Conservation (phyloP, 2,329 filamentous ascomycete species). For the Microsporum ferrugineum region DNA sequence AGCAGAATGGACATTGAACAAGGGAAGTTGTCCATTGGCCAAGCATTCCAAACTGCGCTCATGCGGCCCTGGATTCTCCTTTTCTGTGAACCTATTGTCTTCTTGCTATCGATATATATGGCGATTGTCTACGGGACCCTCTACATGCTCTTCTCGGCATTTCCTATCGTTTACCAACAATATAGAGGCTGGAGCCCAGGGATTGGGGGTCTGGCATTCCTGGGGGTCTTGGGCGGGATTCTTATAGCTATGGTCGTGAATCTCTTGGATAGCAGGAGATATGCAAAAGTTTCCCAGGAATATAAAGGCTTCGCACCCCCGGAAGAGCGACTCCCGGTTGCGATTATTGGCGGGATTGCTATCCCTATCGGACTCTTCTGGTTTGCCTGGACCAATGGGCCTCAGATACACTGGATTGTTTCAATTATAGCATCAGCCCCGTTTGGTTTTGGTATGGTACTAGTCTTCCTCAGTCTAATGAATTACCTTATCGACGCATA, state of each 20-base stretch:
- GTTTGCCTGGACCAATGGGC: slow-evolving; percentile 56
- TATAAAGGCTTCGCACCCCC: slow-evolving; percentile 49
- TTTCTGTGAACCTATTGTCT: slow-evolving; percentile 58
- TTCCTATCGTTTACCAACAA: slow-evolving; percentile 55
- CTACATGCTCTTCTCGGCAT: slow-evolving; percentile 49
- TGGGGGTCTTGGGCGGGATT: slow-evolving; percentile 60
- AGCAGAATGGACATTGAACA: slow-evolving; percentile 42
- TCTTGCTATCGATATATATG: slow-evolving; percentile 55
- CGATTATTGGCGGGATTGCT: slow-evolving; percentile 50
- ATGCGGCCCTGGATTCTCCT: slow-evolving; percentile 57
- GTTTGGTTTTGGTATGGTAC: slow-evolving; percentile 46
- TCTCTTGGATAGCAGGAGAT: slow-evolving; percentile 44
- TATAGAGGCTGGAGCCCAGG: slow-evolving; percentile 49
- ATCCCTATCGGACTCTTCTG: slow-evolving; percentile 56
- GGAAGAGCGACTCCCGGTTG: slow-evolving; percentile 53
- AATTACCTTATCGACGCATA: slow-evolving; percentile 60
- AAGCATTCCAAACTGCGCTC: slow-evolving; percentile 47
- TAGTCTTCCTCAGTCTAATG: slow-evolving; percentile 53
- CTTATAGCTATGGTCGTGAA: slow-evolving; percentile 44
- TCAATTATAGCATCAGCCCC: slow-evolving; percentile 40
- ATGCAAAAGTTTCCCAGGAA: slow-evolving; percentile 35
- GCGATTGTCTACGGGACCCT: slow-evolving; percentile 41
- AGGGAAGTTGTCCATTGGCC: slow-evolving; percentile 33
- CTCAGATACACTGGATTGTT: slow-evolving; percentile 46
- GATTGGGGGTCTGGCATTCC: slow-evolving; percentile 53